Conservation (phyloP, 2,329 filamentous ascomycete genomes). For the Ophiocordyceps robertsii region DNA sequence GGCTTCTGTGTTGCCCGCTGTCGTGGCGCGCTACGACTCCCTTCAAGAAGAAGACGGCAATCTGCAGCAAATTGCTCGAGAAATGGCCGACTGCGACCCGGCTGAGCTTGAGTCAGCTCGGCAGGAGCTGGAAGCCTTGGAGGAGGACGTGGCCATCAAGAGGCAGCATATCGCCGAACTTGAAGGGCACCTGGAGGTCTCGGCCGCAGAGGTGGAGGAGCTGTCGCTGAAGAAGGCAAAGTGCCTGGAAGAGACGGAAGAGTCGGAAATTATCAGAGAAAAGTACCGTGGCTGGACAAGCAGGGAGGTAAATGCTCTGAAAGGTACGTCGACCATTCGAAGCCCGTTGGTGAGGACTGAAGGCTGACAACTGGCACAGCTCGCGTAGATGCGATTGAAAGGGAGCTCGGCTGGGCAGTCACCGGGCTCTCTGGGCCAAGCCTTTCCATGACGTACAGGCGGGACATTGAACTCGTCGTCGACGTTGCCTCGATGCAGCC, state of each 20-base stretch:
- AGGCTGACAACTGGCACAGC: conserved; percentile 35
- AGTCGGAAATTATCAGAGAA: conserved; percentile 72
- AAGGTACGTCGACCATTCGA: conserved; percentile 36
- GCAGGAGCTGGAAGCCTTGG: conserved; percentile 49
- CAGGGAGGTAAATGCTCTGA: conserved; percentile 65
- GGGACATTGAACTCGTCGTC: conserved; percentile 61
- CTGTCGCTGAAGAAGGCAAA: conserved; percentile 54
- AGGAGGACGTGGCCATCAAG: conserved; percentile 58
- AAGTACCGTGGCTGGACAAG: conserved; percentile 83
- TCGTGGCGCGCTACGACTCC: conserved; percentile 45
- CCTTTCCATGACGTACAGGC: conserved; percentile 61
- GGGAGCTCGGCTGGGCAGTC: conserved; percentile 57
- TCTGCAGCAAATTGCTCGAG: conserved; percentile 58
- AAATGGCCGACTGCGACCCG: conserved; percentile 68
- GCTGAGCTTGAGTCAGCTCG: conserved; percentile 63
- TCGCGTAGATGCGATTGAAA: conserved; percentile 52
- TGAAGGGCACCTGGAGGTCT: conserved; percentile 51
- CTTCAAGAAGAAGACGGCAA: conserved; percentile 52
- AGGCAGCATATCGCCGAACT: conserved; percentile 53
- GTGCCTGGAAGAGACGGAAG: conserved; percentile 60
- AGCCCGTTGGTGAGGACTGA: not conserved
- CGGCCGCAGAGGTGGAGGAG: conserved; percentile 49
- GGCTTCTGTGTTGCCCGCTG: conserved; percentile 49
- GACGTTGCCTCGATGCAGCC: conserved; percentile 48
- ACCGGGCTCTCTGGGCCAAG: conserved; percentile 46